These are phyloP conservation scores for Fusarium sp. DNA, from an alignment of 2,329 filamentous ascomycete species.

Conservation along the genomic window DNA sequence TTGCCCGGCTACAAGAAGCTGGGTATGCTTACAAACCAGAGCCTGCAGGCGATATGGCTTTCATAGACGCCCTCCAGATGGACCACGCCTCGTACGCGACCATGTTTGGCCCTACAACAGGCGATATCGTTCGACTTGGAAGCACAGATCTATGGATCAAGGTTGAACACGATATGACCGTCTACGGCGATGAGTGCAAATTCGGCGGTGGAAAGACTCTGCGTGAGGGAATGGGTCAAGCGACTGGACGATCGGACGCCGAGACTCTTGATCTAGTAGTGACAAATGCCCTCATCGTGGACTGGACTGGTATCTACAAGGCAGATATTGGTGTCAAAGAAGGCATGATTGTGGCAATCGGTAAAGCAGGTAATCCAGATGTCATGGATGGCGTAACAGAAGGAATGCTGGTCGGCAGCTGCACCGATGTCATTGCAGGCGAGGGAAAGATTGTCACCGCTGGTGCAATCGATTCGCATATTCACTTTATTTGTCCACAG, in stretches of 20 bases:
- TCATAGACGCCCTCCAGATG: conserved; percentile 74
- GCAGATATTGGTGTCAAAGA: conserved; percentile 95
- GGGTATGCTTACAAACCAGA: conserved; percentile 84
- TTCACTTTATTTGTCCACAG: conserved; percentile 96
- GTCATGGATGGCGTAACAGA: conserved; percentile 89
- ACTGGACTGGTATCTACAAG: conserved; percentile 95
- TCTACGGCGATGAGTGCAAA: conserved; percentile 92
- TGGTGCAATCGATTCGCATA: conserved; percentile 89
- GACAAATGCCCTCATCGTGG: conserved; percentile 88
- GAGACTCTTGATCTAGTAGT: conserved; percentile 86
- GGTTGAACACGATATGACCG: conserved; percentile 86
- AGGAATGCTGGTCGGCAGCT: conserved; percentile 83
- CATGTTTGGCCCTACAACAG: conserved; percentile 94
- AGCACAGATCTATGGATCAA: conserved; percentile 89
- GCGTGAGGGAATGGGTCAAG: conserved; percentile 95
- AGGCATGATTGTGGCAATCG: conserved; percentile 86
- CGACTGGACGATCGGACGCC: conserved; percentile 76
- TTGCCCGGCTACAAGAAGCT: conserved; percentile 72
- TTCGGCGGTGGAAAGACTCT: conserved; percentile 96
- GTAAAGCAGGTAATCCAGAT: conserved; percentile 97
- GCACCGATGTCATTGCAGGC: conserved; percentile 91
- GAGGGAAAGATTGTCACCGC: conserved; percentile 93
- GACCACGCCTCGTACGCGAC: conserved; percentile 80
- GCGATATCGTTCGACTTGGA: conserved; percentile 84
- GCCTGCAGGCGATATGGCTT: conserved; percentile 63